Conservation (phyloP, 345 rosid genomes). For the Pelargonium nanum region DNA sequence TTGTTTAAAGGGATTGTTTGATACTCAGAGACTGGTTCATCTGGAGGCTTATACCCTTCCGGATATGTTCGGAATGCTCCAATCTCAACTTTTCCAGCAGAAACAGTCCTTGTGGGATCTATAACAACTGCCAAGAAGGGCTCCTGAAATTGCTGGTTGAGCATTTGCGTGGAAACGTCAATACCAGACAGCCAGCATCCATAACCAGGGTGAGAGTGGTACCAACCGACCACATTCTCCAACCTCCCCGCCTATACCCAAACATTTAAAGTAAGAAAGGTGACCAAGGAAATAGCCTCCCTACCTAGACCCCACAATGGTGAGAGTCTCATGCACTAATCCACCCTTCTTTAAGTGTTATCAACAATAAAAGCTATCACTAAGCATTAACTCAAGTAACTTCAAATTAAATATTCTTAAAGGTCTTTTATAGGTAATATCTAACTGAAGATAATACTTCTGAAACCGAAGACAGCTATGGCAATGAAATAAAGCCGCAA, state of each 20-base stretch:
- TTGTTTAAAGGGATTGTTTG: conserved; percentile 94
- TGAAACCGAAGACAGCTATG: no score
- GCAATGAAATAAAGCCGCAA: no score
- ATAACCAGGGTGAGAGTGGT: conserved; percentile 98
- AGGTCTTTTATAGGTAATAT: background rate
- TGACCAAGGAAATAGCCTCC: background rate
- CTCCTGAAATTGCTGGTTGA: conserved; percentile 92
- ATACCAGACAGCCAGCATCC: conserved; percentile 99
- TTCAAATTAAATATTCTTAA: background rate
- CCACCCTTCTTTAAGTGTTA: no score
- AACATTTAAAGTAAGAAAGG: background rate
- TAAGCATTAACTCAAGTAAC: background rate
- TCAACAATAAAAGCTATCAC: background rate
- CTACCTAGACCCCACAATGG: background rate
- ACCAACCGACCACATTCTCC: conserved; percentile 95
- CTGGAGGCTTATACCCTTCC: conserved; percentile 72
- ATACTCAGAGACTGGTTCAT: conserved; percentile 80
- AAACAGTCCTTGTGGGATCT: conserved; percentile 97
- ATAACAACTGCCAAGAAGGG: conserved; percentile 96
- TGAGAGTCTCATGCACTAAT: no score
- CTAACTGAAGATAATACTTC: no score
- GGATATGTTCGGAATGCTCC: conserved; percentile 99
- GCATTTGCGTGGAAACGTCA: conserved; percentile 97
- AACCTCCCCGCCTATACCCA: conserved; percentile 68
- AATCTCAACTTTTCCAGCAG: conserved; percentile 99